Base-by-base conservation (phyloP, 345 rosid species). In the Cardiospermum halicacabum region DNA sequence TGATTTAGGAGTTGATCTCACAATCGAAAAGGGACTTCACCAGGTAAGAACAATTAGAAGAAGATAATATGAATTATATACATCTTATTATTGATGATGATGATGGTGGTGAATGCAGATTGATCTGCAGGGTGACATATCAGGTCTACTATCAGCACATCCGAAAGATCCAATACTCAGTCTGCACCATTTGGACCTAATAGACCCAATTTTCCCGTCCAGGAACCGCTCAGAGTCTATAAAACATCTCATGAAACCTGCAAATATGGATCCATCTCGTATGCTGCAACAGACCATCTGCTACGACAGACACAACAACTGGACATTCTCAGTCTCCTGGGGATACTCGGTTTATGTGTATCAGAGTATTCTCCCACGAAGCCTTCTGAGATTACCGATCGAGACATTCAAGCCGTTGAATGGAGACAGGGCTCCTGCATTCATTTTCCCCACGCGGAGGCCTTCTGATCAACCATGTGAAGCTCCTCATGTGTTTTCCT, bases 311-410 rank as follows among this genome's bases (percentile, higher is more conserved):
- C 73, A 49, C 50, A 70, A 15, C 19, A 79, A 76, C 53, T 85
- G 88, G 89, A 78, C 91, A 8, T 65, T 89, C 60, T 85, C 93
- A 5, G 62, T 85, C 58, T 80, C 91, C 0, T 85, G 91, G 88
- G 93, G 89, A 2, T 83, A 85, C 69, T 82, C 93, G 7, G 67
- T 75, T 22, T 78, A 82, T 30, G 66, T 82, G 10, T 85, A 89
- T 58, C 85, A 85, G 65, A 77, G 61, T 19, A 69, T 80, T 65
- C 59, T 71, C 67, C 83, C 93, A 21, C 71, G 86, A 65, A 82
- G 79, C 74, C 0, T 75, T 62, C 68, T 89, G 0, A 62, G 34
- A 62, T 68, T 64, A 22, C 92, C 92, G 2, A 64, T 87, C 0
- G 84, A 84, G 73, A 81, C 89, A 1, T 88, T 91, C 62, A 30